Evolutionary conservation across 2,329 filamentous ascomycete species (phyloP), one percentile per base, ranked within the genome.

Genomic region (Stachybotrys elegans): DNA sequence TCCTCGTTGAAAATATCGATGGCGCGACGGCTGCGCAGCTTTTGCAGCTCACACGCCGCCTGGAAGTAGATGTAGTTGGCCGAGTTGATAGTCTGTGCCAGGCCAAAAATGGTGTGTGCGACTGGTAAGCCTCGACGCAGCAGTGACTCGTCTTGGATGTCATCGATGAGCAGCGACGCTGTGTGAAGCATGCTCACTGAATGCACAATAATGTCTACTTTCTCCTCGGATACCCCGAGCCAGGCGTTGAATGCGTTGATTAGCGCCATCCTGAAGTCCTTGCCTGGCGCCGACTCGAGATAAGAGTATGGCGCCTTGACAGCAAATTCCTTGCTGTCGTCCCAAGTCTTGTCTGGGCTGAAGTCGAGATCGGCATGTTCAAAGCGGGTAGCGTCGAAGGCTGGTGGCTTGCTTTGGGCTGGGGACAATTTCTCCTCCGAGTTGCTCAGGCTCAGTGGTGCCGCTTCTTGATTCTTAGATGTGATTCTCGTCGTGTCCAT

Each of bases 171-270:
- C 20, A 52, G 44, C 2, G 48, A 50, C 3, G 50, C 50, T 19
- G 85, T 89, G 64, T 91, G 86, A 40, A 91, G 73, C 83, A 89
- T 89, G 51, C 81, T 82, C 7, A 91, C 78, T 2, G 88, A 84
- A 46, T 78, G 79, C 22, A 81, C 88, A 54, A 92, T 89, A 40
- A 87, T 71, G 35, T 76, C 75, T 39, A 91, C 71, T 49, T 77
- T 79, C 47, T 80, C 76, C 9, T 72, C 62, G 0, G 86, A 85
- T 17, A 91, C 85, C 44, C 83, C 72, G 7, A 90, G 68, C 81
- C 83, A 89, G 31, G 73, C 73, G 57, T 91, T 88, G 69, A 91
- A 90, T 16, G 85, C 83, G 21, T 75, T 76, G 57, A 90, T 86
- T 54, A 89, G 72, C 63, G 84, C 81, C 29, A 80, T 76, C 50